A percentile compares a stretch with the other conserved stretches of the same genome.
These are phyloP conservation scores for Hansenula sp. DNA, from an alignment of 1,139 yeast species.

Conservation along the genomic window DNA sequence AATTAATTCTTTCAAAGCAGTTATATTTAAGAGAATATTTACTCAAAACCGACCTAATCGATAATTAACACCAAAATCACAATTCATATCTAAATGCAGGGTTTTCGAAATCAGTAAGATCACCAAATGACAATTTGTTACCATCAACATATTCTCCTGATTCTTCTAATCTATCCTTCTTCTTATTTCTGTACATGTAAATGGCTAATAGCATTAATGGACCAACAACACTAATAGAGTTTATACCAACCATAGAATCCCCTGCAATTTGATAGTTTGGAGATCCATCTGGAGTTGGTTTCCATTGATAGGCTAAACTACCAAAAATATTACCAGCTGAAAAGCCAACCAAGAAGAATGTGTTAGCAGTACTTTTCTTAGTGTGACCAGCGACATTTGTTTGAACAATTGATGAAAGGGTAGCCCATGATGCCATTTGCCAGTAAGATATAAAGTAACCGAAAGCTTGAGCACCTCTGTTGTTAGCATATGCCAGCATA, in stretches of 20 bases:
- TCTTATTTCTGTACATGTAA: not conserved
- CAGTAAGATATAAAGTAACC: not conserved
- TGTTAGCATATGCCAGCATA: not conserved
- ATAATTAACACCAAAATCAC: too few relatives aligned
- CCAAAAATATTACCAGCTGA: slow-evolving; percentile 56
- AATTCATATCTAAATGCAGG: slow-evolving; percentile 40
- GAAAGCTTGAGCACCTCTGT: not conserved
- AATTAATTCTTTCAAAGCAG: too few relatives aligned
- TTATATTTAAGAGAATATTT: too few relatives aligned
- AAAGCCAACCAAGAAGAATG: slow-evolving; percentile 44
- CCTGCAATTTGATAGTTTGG: not conserved
- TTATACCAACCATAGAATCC: not conserved
- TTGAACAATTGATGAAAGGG: not conserved
- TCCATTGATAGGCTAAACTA: slow-evolving; percentile 31
- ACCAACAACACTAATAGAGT: slow-evolving; percentile 7
- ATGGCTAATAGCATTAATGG: not conserved
- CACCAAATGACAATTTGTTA: slow-evolving; percentile 31
- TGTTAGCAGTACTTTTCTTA: slow-evolving; percentile 42
- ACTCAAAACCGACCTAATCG: not conserved
- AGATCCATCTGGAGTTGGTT: slow-evolving; percentile 38
- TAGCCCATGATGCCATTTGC: not conserved
- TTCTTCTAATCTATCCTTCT: too few relatives aligned
- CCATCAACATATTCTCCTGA: too few relatives aligned
- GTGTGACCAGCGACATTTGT: slow-evolving; percentile 59
- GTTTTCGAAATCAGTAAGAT: slow-evolving; percentile 44